Percentiles rank a stretch among this genome's conserved stretches.
These are phyloP conservation scores for Gossypium trilobum DNA, from an alignment of 441 rosid genomes.

Conservation along the genomic window DNA sequence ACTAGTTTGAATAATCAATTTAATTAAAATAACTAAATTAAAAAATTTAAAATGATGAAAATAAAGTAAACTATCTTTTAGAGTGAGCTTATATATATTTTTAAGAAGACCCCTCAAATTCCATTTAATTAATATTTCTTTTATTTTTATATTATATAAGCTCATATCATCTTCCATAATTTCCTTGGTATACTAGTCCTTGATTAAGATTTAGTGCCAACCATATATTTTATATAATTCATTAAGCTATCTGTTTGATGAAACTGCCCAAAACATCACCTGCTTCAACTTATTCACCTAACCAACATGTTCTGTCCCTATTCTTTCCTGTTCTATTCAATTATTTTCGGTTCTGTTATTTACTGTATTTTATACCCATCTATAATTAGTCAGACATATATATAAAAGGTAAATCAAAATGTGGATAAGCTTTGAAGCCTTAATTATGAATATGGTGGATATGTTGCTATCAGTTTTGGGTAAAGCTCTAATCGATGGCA, in stretches of 20 bases:
- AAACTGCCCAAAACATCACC: background rate
- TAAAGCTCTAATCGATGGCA: background rate
- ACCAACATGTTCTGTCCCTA: constrained; percentile 9
- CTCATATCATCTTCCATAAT: background rate
- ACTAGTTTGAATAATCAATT: too few species aligned
- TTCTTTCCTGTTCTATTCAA: too few species aligned
- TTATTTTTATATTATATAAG: too few species aligned
- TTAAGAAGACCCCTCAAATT: background rate
- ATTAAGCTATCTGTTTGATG: background rate
- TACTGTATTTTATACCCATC: too few species aligned
- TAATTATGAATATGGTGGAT: background rate
- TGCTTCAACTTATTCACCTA: constrained; percentile 19
- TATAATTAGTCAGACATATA: too few species aligned
- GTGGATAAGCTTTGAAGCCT: too few species aligned
- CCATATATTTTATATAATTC: background rate
- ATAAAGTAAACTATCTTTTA: too few species aligned
- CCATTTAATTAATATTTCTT: background rate
- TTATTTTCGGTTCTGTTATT: too few species aligned
- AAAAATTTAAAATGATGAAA: too few species aligned
- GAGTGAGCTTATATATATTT: too few species aligned
- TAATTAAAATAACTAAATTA: too few species aligned
- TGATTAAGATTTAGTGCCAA: background rate
- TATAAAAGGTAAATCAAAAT: too few species aligned
- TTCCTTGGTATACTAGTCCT: background rate
- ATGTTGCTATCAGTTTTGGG: constrained; percentile 1